Evolutionary conservation across 106 monocot species (phyloP).

Genomic region (Iris macrosiphon): DNA sequence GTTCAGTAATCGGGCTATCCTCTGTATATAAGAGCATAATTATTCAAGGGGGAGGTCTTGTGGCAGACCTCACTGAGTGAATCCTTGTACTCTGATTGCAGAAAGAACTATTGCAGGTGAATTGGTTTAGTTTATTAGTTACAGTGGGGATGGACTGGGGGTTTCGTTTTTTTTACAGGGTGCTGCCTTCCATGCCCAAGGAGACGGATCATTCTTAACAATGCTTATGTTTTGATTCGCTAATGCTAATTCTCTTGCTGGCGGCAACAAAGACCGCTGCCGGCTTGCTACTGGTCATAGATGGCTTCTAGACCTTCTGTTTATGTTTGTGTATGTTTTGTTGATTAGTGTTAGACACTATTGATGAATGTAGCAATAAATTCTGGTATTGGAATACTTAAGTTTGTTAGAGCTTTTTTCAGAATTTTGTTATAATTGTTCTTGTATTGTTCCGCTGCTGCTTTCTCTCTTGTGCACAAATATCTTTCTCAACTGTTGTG

Average conservation of each 20-base stretch:
- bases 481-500: no score
- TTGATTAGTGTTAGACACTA: no score
- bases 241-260: slow-evolving; percentile 8
- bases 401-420: no score
- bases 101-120: background rate
- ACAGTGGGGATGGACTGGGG: background rate
- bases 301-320: no score
- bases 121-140: background rate
- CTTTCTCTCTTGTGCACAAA: no score
- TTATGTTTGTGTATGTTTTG: no score
- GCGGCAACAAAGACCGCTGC: background rate
- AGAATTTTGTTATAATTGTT: no score
- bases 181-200: slow-evolving; percentile 10
- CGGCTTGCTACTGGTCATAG: background rate
- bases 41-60: background rate
- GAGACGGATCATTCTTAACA: background rate
- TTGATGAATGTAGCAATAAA: no score
- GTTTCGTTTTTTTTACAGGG: slow-evolving; percentile 7
- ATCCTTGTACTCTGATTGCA: slow-evolving; percentile 2
- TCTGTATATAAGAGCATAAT: slow-evolving; percentile 20
- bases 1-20: background rate
- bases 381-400: no score
- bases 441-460: no score
- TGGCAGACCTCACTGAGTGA: background rate
- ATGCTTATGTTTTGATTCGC: background rate